Conservation (phyloP, 176 grass and related monocot species). For the Carex parvula region DNA sequence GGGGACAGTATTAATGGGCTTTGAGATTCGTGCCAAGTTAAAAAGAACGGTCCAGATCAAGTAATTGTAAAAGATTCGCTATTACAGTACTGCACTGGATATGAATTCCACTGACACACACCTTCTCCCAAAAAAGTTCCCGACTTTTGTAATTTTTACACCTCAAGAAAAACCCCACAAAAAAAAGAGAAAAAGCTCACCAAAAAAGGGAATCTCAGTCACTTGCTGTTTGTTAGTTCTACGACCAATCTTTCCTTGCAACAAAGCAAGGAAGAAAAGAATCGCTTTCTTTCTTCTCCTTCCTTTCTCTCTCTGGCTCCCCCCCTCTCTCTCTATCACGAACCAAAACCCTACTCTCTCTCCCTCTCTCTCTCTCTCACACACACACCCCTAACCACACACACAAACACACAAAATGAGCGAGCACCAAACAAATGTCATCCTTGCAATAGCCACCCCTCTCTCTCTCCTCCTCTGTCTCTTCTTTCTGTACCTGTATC, state of each 20-base stretch:
- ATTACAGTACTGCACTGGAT: no score
- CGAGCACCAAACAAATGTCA: slow-evolving; percentile 26
- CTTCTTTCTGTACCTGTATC: slow-evolving; percentile 32
- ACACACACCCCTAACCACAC: no score
- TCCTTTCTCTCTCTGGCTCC: background rate
- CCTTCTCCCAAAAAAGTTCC: slow-evolving; percentile 12
- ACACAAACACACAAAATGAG: background rate
- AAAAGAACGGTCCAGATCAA: no score
- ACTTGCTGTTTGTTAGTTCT: background rate
- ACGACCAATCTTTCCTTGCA: background rate
- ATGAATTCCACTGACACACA: background rate
- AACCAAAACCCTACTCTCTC: slow-evolving; percentile 40
- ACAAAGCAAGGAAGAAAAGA: background rate
- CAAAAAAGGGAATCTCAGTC: slow-evolving; percentile 19
- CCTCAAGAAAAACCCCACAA: slow-evolving; percentile 23
- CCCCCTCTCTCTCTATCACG: background rate
- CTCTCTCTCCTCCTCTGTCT: slow-evolving; percentile 34
- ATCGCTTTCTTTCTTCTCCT: background rate
- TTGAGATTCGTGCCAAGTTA: no score
- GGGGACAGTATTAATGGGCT: no score
- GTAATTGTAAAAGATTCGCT: no score
- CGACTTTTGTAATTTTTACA: slow-evolving; percentile 27
- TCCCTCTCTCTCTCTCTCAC: background rate
- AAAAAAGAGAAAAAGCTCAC: background rate
- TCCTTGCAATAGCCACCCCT: slow-evolving; percentile 39